Percentiles rank a stretch among this genome's conserved stretches.
phyloP scores from a whole-genome alignment of 495 filamentous ascomycete species.

The Penicillium flavigenum region DNA sequence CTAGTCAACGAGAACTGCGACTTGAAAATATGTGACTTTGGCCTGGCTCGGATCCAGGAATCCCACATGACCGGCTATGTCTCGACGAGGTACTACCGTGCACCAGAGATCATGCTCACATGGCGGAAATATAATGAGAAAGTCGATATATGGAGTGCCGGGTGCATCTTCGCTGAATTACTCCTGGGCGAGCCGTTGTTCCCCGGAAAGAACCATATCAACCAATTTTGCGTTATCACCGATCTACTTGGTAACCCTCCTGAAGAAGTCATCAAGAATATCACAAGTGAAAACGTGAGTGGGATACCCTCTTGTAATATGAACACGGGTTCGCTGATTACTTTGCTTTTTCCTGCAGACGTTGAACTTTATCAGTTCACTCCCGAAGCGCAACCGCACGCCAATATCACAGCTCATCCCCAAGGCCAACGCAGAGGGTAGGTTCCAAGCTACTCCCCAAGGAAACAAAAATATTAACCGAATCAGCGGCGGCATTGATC shows the following conservation, averaged over 20 bases:
- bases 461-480: constrained; percentile 10
- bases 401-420: constrained; percentile 86
- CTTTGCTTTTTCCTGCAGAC: constrained; percentile 57
- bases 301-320: neutral
- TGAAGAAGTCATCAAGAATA: constrained; percentile 92
- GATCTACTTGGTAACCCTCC: constrained; percentile 92
- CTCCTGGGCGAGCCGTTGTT: constrained; percentile 94
- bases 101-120: constrained; percentile 99
- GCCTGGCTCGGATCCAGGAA: constrained; percentile 93
- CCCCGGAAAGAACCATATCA: constrained; percentile 97
- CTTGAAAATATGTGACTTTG: constrained; percentile 98
- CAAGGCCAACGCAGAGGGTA: constrained; percentile 82
- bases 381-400: constrained; percentile 86
- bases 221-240: constrained; percentile 98
- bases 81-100: constrained; percentile 95
- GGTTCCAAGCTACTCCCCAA: constrained; percentile 12
- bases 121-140: constrained; percentile 99
- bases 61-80: constrained; percentile 99
- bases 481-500: constrained; percentile 77
- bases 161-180: constrained; percentile 99
- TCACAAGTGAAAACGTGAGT: constrained; percentile 92
- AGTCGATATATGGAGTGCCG: constrained; percentile 98
- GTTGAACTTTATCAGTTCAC: constrained; percentile 88
- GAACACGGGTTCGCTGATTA: neutral
- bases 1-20: constrained; percentile 99